Percentiles rank a stretch among this genome's conserved stretches.
Evolutionary conservation across 2,329 filamentous ascomycete genomes (phyloP).

Genomic region (Colletotrichum lentis): DNA sequence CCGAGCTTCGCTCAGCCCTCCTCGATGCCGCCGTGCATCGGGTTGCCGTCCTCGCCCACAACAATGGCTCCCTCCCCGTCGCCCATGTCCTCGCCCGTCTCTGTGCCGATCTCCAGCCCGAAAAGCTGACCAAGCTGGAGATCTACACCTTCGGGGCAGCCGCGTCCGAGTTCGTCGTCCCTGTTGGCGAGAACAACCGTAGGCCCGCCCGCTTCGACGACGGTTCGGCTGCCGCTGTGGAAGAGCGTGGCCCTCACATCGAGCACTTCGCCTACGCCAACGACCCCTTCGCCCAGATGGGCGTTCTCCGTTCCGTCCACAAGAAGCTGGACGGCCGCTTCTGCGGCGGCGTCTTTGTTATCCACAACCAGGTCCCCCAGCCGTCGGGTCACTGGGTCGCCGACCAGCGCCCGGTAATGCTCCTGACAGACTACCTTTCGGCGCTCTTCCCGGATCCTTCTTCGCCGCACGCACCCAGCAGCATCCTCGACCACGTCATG

Average conservation of each 20-base stretch:
- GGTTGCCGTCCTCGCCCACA: slow-evolving; percentile 53
- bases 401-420: slow-evolving; percentile 35
- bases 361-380: slow-evolving; percentile 41
- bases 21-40: slow-evolving; percentile 46
- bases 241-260: slow-evolving; percentile 44
- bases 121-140: slow-evolving; percentile 51
- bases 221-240: slow-evolving; percentile 14
- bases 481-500: slow-evolving; percentile 48
- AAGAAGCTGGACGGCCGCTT: slow-evolving; percentile 49
- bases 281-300: slow-evolving; percentile 52
- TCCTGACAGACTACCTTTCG: slow-evolving; percentile 49
- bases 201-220: slow-evolving; percentile 39
- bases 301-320: slow-evolving; percentile 49
- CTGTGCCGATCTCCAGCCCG: slow-evolving; percentile 49
- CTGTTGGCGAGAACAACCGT: slow-evolving; percentile 42
- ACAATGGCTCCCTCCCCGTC: slow-evolving; percentile 49
- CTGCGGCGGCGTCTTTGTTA: slow-evolving; percentile 51
- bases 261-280: slow-evolving; percentile 49
- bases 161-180: slow-evolving; percentile 49
- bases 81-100: slow-evolving; percentile 50
- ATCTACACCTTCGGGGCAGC: slow-evolving; percentile 56
- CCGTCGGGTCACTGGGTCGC: slow-evolving; percentile 23
- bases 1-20: slow-evolving; percentile 48
- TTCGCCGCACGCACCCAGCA: slow-evolving; percentile 38
- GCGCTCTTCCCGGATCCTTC: slow-evolving; percentile 47